phyloP scores from a whole-genome alignment of 2,329 filamentous ascomycete genomes.

The Fusarium buxicola region DNA sequence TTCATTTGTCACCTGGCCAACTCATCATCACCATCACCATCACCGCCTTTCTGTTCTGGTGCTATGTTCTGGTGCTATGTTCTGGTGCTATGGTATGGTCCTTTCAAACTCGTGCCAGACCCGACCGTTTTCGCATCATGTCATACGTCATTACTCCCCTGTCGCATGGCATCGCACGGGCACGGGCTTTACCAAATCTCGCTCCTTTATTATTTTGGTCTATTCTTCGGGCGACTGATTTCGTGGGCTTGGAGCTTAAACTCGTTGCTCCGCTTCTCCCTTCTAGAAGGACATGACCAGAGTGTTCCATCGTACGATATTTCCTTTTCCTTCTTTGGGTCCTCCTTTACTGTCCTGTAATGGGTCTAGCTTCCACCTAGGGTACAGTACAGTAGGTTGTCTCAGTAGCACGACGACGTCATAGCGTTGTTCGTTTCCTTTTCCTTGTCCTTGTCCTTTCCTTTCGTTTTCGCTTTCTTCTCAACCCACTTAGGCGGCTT shows the following conservation, averaged over 20 bases:
- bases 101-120: conserved; percentile 9
- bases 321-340: conserved; percentile 5
- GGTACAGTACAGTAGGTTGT: no score
- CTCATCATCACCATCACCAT: no score
- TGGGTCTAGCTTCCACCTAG: not conserved
- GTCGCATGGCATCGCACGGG: not conserved
- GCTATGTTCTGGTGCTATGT: not conserved
- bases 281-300: not conserved
- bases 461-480: not conserved
- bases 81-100: not conserved
- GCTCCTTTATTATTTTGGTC: not conserved
- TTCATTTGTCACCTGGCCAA: not conserved
- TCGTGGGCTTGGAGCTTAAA: not conserved
- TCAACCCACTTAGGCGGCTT: not conserved
- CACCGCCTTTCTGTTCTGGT: conserved; percentile 17
- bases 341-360: not conserved
- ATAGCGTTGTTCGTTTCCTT: conserved; percentile 2
- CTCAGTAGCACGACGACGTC: conserved; percentile 6
- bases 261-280: not conserved
- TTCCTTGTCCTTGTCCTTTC: no score
- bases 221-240: not conserved
- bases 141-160: conserved; percentile 6
- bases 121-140: conserved; percentile 1
- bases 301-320: not conserved
- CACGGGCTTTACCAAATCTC: conserved; percentile 1